Conservation (phyloP, 352 stramenopile species). For the Phytophthora cryptogea region DNA sequence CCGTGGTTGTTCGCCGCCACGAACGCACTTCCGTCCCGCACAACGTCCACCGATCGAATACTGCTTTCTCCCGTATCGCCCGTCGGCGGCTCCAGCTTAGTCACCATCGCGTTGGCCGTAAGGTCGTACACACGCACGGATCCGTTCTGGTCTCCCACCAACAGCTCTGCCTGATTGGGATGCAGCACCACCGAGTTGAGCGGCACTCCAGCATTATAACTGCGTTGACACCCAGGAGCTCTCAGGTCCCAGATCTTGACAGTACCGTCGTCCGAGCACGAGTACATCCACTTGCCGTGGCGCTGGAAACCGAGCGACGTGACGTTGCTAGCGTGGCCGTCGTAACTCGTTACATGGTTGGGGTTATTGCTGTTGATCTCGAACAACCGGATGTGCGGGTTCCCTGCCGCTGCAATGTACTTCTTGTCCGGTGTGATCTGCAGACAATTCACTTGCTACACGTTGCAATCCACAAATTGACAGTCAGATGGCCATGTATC, state of each 20-base stretch:
- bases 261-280: slow-evolving; percentile 96
- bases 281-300: slow-evolving; percentile 98
- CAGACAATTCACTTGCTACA: slow-evolving; percentile 95
- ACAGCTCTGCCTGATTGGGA: slow-evolving; percentile 92
- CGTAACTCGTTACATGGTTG: slow-evolving; percentile 95
- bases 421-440: slow-evolving; percentile 97
- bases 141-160: slow-evolving; percentile 93
- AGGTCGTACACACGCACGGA: slow-evolving; percentile 93
- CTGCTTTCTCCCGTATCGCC: slow-evolving; percentile 57
- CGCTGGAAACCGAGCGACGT: slow-evolving; percentile 97
- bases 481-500: slow-evolving; percentile 5
- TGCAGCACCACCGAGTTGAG: slow-evolving; percentile 97
- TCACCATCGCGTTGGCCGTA: slow-evolving; percentile 69
- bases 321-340: slow-evolving; percentile 97
- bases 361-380: slow-evolving; percentile 97
- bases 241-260: slow-evolving; percentile 95
- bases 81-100: slow-evolving; percentile 66
- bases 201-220: slow-evolving; percentile 85
- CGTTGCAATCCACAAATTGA: neutral
- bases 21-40: slow-evolving; percentile 90
- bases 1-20: slow-evolving; percentile 95
- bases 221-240: slow-evolving; percentile 83
- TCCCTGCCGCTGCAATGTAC: slow-evolving; percentile 96
- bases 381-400: slow-evolving; percentile 97
- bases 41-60: slow-evolving; percentile 94